Evolutionary conservation across 2,329 filamentous ascomycete genomes (phyloP).

Genomic region (Aureobasidium sp.): DNA sequence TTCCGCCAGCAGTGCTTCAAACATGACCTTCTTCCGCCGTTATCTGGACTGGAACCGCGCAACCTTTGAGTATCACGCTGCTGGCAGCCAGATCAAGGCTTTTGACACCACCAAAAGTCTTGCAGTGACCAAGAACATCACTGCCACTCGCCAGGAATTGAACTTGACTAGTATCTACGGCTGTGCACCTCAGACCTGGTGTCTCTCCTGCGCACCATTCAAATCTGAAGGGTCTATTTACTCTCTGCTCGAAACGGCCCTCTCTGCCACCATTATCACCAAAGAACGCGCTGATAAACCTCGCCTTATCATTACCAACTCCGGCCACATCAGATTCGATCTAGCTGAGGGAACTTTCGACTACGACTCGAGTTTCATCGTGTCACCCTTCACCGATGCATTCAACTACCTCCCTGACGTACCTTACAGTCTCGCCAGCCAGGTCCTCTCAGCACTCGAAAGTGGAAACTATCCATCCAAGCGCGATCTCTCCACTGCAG

Average conservation of each 20-base stretch:
- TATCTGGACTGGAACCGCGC: conserved; percentile 54
- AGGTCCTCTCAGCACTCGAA: conserved; percentile 37
- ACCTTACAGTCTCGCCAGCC: conserved; percentile 38
- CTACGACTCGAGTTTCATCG: conserved; percentile 27
- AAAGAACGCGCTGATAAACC: conserved; percentile 4
- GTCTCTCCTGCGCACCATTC: conserved; percentile 47
- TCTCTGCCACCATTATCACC: conserved; percentile 10
- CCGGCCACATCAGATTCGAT: conserved; percentile 48
- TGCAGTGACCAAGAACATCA: conserved; percentile 42
- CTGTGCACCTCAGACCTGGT: conserved; percentile 53
- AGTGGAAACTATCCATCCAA: conserved; percentile 30
- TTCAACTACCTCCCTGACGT: conserved; percentile 48
- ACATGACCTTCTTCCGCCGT: conserved; percentile 9
- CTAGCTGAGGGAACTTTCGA: conserved; percentile 56
- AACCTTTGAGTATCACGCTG: conserved; percentile 56
- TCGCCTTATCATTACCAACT: conserved; percentile 51
- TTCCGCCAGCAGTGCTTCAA: conserved; percentile 5
- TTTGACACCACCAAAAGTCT: conserved; percentile 45
- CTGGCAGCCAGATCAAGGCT: conserved; percentile 36
- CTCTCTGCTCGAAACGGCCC: conserved; percentile 36
- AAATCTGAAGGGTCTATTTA: conserved; percentile 46
- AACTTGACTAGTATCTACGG: conserved; percentile 45
- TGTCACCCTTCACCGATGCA: conserved; percentile 45
- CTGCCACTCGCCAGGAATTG: conserved; percentile 41
- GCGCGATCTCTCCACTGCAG: conserved; percentile 21